phyloP scores from a whole-genome alignment of 2,329 filamentous ascomycete species.

The Botrytis fabae region DNA sequence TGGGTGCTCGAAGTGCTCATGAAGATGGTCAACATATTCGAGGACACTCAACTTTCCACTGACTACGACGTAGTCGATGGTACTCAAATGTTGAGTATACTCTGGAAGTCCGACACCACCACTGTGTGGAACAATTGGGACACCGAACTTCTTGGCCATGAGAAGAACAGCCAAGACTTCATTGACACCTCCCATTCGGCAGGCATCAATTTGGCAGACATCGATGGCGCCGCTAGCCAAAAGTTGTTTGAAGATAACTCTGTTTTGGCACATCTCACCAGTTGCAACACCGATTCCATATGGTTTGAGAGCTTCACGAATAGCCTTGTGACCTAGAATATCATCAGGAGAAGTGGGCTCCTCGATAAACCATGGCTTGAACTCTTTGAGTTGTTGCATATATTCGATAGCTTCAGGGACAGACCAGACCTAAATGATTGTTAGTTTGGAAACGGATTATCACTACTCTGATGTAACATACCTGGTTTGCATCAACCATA shows the following conservation, averaged over 20 bases:
- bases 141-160: slow-evolving; percentile 69
- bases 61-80: slow-evolving; percentile 89
- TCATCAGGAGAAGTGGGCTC: slow-evolving; percentile 91
- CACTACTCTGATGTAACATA: slow-evolving; percentile 39
- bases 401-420: slow-evolving; percentile 86
- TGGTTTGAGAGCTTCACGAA: slow-evolving; percentile 75
- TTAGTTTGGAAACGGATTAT: neutral
- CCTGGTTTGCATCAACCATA: slow-evolving; percentile 93
- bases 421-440: slow-evolving; percentile 64
- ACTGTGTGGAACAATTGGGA: slow-evolving; percentile 86
- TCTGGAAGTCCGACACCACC: slow-evolving; percentile 89
- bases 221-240: slow-evolving; percentile 78
- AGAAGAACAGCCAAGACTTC: slow-evolving; percentile 88
- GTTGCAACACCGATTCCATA: slow-evolving; percentile 82
- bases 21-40: slow-evolving; percentile 90
- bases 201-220: slow-evolving; percentile 87
- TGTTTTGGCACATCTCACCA: slow-evolving; percentile 94
- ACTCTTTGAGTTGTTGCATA: slow-evolving; percentile 79
- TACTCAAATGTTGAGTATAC: slow-evolving; percentile 90
- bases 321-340: slow-evolving; percentile 81
- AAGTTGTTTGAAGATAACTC: slow-evolving; percentile 91
- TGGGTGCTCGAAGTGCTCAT: slow-evolving; percentile 89
- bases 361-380: slow-evolving; percentile 92
- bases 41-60: slow-evolving; percentile 77
- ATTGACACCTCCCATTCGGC: slow-evolving; percentile 85